Evolutionary conservation across 2,329 filamentous ascomycete species (phyloP).

Genomic region (Cladophialophora yegresii): DNA sequence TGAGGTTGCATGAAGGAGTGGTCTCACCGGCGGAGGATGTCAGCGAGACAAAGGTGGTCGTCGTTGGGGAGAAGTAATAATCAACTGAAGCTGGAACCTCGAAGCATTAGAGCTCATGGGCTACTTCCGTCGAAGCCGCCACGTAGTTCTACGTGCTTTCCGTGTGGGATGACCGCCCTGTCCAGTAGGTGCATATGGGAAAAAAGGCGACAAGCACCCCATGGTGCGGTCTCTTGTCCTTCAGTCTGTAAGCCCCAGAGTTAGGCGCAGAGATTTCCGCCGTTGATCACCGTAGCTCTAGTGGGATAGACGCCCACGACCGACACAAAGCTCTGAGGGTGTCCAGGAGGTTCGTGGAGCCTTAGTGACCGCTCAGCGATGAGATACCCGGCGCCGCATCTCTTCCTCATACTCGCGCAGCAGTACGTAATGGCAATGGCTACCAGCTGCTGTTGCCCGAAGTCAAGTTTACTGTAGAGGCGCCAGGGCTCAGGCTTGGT

Average conservation of each 20-base stretch:
- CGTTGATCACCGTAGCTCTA: neutral
- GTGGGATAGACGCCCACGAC: neutral
- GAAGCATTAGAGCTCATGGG: neutral
- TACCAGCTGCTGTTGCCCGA: neutral
- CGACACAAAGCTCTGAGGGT: no score
- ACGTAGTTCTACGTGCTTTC: neutral
- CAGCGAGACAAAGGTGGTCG: conserved; percentile 6
- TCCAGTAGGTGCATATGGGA: neutral
- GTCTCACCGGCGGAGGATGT: conserved; percentile 1
- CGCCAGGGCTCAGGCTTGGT: neutral
- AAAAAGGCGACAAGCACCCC: neutral
- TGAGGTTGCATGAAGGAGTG: conserved; percentile 6
- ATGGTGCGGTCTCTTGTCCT: neutral
- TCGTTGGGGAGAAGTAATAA: conserved; percentile 6
- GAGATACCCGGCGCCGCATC: neutral
- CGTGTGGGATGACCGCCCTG: no score
- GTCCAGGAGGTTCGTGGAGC: no score
- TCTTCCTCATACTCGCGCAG: no score
- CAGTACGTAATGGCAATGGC: neutral
- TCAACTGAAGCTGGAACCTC: neutral
- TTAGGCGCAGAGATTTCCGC: neutral
- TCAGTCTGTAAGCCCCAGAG: neutral
- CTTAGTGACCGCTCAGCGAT: neutral
- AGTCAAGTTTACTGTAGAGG: neutral
- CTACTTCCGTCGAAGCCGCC: neutral